phyloP scores from a whole-genome alignment of 176 grass and related monocot species.

The Phoenix dactylifera region DNA sequence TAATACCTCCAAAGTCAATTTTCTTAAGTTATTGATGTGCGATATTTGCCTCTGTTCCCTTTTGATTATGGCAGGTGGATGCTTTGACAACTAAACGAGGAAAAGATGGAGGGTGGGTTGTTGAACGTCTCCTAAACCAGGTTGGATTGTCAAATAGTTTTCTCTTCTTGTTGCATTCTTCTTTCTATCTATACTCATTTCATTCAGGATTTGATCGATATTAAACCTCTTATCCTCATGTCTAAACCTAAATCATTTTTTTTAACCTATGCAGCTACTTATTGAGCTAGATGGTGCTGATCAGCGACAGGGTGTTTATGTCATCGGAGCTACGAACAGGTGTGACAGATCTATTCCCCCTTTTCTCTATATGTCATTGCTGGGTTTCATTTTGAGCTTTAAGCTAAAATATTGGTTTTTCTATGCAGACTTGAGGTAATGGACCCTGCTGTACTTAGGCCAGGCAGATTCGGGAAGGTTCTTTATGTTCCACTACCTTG shows the following conservation, averaged over 20 bases:
- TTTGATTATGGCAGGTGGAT: conserved; percentile 54
- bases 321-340: conserved; percentile 96
- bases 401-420: background rate
- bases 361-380: background rate
- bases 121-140: conserved; percentile 78
- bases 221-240: too few relatives aligned
- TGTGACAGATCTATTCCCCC: conserved; percentile 10
- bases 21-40: too few relatives aligned
- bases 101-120: conserved; percentile 82
- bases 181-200: too few relatives aligned
- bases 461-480: conserved; percentile 84
- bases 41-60: too few relatives aligned
- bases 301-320: conserved; percentile 68
- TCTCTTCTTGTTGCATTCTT: background rate
- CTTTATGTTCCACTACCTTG: conserved; percentile 76
- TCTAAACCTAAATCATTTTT: conserved; percentile 8
- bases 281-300: conserved; percentile 89
- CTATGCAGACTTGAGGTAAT: conserved; percentile 68
- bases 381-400: background rate
- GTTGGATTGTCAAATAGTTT: conserved; percentile 17
- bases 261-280: conserved; percentile 40
- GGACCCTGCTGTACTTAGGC: conserved; percentile 72
- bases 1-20: too few relatives aligned
- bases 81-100: conserved; percentile 86
- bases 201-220: too few relatives aligned